phyloP scores from a whole-genome alignment of 2,329 filamentous ascomycete genomes.

The Coleophoma crateriformis region DNA sequence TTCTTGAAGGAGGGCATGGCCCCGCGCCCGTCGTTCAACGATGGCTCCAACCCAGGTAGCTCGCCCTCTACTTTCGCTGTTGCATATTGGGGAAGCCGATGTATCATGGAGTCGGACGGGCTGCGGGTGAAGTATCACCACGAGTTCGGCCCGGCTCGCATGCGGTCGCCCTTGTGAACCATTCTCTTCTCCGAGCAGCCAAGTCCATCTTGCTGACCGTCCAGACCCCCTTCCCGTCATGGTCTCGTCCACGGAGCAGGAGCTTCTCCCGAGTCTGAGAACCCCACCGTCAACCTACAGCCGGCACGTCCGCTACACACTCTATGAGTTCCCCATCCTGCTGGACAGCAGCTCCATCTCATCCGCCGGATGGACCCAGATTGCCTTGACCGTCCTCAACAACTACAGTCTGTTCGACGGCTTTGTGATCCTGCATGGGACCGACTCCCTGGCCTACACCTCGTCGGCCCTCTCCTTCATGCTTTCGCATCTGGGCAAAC shows the following conservation, averaged over 20 bases:
- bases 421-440: conserved; percentile 68
- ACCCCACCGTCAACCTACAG: conserved; percentile 61
- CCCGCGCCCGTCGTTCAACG: conserved; percentile 63
- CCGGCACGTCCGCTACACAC: conserved; percentile 59
- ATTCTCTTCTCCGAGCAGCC: neutral
- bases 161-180: neutral
- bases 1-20: conserved; percentile 62
- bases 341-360: conserved; percentile 69
- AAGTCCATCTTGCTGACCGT: conserved; percentile 1
- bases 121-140: neutral
- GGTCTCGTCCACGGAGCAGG: conserved; percentile 14
- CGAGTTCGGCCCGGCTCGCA: neutral
- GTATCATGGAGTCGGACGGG: neutral
- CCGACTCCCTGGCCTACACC: conserved; percentile 65
- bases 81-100: neutral
- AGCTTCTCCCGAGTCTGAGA: conserved; percentile 30
- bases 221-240: conserved; percentile 26
- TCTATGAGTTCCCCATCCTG: conserved; percentile 62
- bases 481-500: conserved; percentile 66
- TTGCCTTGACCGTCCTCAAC: conserved; percentile 49
- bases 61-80: neutral
- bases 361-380: conserved; percentile 65
- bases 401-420: conserved; percentile 68
- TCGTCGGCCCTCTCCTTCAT: conserved; percentile 69
- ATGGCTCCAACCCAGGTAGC: conserved; percentile 48